These are phyloP conservation scores for Amphicarpaea edgeworthii DNA, from an alignment of 306 rosid species.

Conservation along the genomic window DNA sequence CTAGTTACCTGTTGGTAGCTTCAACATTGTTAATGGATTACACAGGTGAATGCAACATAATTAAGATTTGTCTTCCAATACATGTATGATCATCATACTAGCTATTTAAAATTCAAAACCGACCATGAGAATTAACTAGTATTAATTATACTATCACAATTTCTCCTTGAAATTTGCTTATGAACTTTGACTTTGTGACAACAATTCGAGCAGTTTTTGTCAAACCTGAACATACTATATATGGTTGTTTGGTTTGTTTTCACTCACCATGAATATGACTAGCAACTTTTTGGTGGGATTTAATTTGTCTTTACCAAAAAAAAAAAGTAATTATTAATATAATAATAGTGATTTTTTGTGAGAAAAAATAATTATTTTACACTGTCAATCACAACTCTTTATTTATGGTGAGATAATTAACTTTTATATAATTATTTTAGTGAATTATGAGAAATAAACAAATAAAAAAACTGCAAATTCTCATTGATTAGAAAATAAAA, in stretches of 20 bases:
- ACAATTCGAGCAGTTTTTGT: conserved; percentile 16
- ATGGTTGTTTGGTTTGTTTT: conserved; percentile 52
- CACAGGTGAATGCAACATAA: conserved; percentile 20
- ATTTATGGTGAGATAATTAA: too few relatives aligned
- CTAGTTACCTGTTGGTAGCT: neutral
- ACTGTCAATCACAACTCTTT: too few relatives aligned
- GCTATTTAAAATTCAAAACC: conserved; percentile 37
- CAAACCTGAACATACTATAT: conserved; percentile 38
- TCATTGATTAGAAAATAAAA: too few relatives aligned
- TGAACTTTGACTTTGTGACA: conserved; percentile 35
- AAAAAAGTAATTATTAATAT: too few relatives aligned
- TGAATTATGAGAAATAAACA: too few relatives aligned
- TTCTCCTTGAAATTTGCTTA: neutral
- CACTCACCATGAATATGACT: conserved; percentile 41
- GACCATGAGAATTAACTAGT: conserved; percentile 29
- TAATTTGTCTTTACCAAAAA: conserved; percentile 44
- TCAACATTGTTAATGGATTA: conserved; percentile 25
- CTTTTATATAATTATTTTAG: too few relatives aligned
- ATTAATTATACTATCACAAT: conserved; percentile 10
- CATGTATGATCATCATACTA: neutral
- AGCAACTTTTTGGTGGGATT: conserved; percentile 49
- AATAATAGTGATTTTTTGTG: too few relatives aligned
- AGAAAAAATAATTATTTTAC: too few relatives aligned
- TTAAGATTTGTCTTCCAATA: neutral
- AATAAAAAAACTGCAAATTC: too few relatives aligned